These are phyloP conservation scores for Vitis cinerea DNA, from an alignment of 164 flowering plant species.

Conservation along the genomic window DNA sequence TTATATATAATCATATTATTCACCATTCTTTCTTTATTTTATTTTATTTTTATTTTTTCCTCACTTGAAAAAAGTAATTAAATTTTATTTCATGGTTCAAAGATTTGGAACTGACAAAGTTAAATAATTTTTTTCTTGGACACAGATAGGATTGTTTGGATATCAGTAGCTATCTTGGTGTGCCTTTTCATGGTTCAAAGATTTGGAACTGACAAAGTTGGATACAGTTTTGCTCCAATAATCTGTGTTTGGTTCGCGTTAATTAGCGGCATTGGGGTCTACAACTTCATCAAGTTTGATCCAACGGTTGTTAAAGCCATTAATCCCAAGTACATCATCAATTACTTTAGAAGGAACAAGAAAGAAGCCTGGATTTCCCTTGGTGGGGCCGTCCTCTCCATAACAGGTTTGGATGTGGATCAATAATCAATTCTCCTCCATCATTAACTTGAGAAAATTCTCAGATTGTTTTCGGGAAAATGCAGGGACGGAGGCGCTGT, in stretches of 20 bases:
- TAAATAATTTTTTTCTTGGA: background rate
- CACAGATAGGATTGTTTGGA: conserved; percentile 11
- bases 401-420: conserved; percentile 11
- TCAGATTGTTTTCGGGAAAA: background rate
- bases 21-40: no score
- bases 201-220: no score
- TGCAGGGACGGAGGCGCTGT: conserved; percentile 18
- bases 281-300: conserved; percentile 17
- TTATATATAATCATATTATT: no score
- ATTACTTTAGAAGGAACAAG: conserved; percentile 16
- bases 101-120: no score
- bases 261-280: no score
- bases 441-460: background rate
- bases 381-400: conserved; percentile 16
- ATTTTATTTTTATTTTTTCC: no score
- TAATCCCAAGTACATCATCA: conserved; percentile 19
- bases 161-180: conserved; percentile 17
- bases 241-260: no score
- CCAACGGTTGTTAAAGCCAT: background rate
- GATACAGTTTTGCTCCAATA: no score
- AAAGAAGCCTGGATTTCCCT: conserved; percentile 24
- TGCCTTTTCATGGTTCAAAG: background rate
- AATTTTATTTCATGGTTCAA: no score
- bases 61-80: no score
- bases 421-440: no score